Evolutionary conservation across 2,329 filamentous ascomycete species (phyloP).

Genomic region (Biscogniauxia sp.): DNA sequence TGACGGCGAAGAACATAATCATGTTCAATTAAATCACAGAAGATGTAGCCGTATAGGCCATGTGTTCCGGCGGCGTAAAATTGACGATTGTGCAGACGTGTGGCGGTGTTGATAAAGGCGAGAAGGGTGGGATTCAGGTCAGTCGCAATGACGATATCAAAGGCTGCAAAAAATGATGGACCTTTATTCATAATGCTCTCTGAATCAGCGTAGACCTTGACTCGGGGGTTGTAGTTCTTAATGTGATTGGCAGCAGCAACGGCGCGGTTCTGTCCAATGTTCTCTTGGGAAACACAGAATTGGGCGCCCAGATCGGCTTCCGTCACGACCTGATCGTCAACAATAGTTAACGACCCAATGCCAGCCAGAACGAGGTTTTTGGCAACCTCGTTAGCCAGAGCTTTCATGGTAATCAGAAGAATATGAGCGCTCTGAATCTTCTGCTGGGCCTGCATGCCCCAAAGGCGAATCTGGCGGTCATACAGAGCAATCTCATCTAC

Average conservation of each 20-base stretch:
- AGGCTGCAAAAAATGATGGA: slow-evolving; percentile 72
- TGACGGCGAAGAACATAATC: slow-evolving; percentile 86
- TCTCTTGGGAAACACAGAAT: slow-evolving; percentile 70
- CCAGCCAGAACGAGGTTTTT: slow-evolving; percentile 97
- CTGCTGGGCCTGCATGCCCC: slow-evolving; percentile 94
- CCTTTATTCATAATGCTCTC: slow-evolving; percentile 65
- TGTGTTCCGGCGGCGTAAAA: slow-evolving; percentile 89
- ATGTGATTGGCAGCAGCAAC: slow-evolving; percentile 75
- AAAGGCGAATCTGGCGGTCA: slow-evolving; percentile 93
- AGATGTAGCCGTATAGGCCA: slow-evolving; percentile 92
- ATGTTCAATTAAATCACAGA: slow-evolving; percentile 87
- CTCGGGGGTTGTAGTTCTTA: slow-evolving; percentile 84
- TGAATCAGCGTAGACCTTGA: slow-evolving; percentile 70
- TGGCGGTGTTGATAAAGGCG: slow-evolving; percentile 79
- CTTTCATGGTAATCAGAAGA: slow-evolving; percentile 83
- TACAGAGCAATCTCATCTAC: slow-evolving; percentile 94
- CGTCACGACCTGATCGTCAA: slow-evolving; percentile 73
- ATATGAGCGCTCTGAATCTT: slow-evolving; percentile 88
- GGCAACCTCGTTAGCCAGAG: slow-evolving; percentile 88
- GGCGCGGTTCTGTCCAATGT: slow-evolving; percentile 82
- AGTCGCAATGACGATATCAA: slow-evolving; percentile 85
- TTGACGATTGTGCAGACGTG: slow-evolving; percentile 71
- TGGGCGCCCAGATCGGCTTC: slow-evolving; percentile 79
- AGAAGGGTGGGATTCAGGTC: slow-evolving; percentile 76
- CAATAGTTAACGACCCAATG: slow-evolving; percentile 83